These are phyloP conservation scores for Aureobasidium leucospermi DNA, from an alignment of 2,329 filamentous ascomycete species.

Conservation along the genomic window DNA sequence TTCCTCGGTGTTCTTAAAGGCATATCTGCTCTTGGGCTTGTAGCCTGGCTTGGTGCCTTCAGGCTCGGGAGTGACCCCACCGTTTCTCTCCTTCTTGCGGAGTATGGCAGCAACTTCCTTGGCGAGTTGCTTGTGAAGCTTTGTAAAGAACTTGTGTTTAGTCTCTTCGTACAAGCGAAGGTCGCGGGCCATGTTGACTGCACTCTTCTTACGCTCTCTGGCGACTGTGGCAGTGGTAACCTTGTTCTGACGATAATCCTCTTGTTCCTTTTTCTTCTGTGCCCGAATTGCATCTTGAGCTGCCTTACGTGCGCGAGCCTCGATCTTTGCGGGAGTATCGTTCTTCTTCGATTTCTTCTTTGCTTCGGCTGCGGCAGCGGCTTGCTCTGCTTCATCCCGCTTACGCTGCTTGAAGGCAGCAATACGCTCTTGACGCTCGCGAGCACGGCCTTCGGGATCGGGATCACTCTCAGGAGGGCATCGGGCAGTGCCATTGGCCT, in stretches of 20 bases:
- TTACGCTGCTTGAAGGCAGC: slow-evolving; percentile 22
- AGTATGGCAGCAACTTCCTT: slow-evolving; percentile 13
- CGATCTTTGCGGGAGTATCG: slow-evolving; percentile 15
- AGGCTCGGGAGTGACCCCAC: not conserved
- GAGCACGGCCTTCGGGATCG: slow-evolving; percentile 31
- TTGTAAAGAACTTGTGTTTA: slow-evolving; percentile 4
- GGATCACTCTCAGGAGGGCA: slow-evolving; percentile 38
- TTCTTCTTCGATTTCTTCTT: slow-evolving; percentile 3
- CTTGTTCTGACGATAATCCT: slow-evolving; percentile 4
- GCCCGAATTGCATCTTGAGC: not conserved
- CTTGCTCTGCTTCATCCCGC: slow-evolving; percentile 15
- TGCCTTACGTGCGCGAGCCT: slow-evolving; percentile 8
- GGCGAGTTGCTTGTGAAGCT: slow-evolving; percentile 2
- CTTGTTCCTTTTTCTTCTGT: not conserved
- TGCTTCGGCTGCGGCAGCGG: slow-evolving; percentile 14
- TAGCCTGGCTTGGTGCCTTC: not conserved
- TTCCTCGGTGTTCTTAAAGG: slow-evolving; percentile 3
- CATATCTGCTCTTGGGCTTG: not conserved
- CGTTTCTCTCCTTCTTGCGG: not conserved
- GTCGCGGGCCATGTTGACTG: not conserved
- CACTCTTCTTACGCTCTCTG: slow-evolving; percentile 8
- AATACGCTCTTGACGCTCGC: slow-evolving; percentile 26
- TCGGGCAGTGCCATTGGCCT: slow-evolving; percentile 37
- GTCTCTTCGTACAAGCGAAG: slow-evolving; percentile 1
- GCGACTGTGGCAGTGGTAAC: not conserved